phyloP scores from a whole-genome alignment of 2,329 filamentous ascomycete genomes.

The Arthrobotrys megalospora region DNA sequence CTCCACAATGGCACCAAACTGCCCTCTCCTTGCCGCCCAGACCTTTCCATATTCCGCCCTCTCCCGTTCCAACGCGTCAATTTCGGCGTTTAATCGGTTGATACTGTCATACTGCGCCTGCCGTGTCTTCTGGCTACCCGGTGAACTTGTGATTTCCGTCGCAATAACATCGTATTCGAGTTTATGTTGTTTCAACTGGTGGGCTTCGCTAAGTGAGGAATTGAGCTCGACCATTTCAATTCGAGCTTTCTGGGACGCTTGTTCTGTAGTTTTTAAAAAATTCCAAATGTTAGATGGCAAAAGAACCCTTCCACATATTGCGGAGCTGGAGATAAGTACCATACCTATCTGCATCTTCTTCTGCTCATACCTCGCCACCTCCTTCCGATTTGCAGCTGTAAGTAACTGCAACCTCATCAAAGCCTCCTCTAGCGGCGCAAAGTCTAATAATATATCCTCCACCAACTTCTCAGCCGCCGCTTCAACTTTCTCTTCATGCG shows the following conservation, averaged over 20 bases:
- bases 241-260: conserved; percentile 62
- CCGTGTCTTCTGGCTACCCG: conserved; percentile 64
- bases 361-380: conserved; percentile 64
- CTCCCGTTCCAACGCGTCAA: conserved; percentile 63
- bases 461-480: conserved; percentile 53
- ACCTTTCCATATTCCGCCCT: conserved; percentile 63
- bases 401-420: conserved; percentile 64
- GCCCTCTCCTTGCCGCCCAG: conserved; percentile 62
- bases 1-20: conserved; percentile 64
- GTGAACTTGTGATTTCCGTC: conserved; percentile 63
- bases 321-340: not conserved
- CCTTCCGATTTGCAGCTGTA: conserved; percentile 62
- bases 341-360: conserved; percentile 63
- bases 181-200: conserved; percentile 63
- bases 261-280: conserved; percentile 23
- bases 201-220: conserved; percentile 56
- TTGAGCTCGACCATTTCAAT: conserved; percentile 62
- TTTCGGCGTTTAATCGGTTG: conserved; percentile 63
- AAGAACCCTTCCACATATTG: not conserved
- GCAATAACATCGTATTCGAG: conserved; percentile 64
- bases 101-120: conserved; percentile 63
- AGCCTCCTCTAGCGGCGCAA: conserved; percentile 62
- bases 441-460: conserved; percentile 64
- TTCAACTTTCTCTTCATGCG: conserved; percentile 40
- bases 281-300: not conserved